phyloP scores from a whole-genome alignment of 352 stramenopile species.

The Achlya hypogyna region DNA sequence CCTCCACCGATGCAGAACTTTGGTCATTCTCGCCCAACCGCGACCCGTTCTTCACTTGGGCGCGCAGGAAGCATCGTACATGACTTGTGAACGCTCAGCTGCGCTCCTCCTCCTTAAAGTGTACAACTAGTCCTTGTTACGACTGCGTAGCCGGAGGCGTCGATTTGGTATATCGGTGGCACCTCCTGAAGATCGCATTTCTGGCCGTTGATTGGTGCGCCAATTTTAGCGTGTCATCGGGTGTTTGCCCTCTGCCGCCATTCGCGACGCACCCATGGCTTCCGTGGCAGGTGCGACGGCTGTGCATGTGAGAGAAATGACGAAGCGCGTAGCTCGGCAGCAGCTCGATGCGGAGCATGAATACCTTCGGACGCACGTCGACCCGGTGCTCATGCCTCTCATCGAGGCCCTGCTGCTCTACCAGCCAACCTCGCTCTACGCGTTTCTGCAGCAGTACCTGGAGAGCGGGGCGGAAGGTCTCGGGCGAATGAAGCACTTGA shows the following conservation, averaged over 20 bases:
- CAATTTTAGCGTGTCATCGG: background rate
- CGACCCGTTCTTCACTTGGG: too few relatives aligned
- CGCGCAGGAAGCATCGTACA: too few relatives aligned
- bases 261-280: background rate
- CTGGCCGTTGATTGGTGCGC: background rate
- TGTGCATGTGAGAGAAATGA: background rate
- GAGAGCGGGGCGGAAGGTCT: conserved; percentile 30
- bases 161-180: too few relatives aligned
- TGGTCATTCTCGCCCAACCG: too few relatives aligned
- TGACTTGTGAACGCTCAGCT: too few relatives aligned
- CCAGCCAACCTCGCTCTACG: conserved; percentile 67
- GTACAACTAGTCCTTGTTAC: too few relatives aligned
- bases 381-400: conserved; percentile 73
- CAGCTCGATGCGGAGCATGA: conserved; percentile 59
- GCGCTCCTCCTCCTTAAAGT: too few relatives aligned
- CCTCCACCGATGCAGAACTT: too few relatives aligned
- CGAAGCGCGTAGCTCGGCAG: conserved; percentile 20
- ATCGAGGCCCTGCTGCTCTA: conserved; percentile 74
- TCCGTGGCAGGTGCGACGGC: background rate
- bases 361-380: conserved; percentile 64
- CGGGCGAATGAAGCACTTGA: conserved; percentile 27
- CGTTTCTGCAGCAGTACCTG: conserved; percentile 74
- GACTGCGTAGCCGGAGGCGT: too few relatives aligned
- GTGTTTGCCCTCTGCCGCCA: background rate
- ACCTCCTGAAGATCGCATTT: background rate